Evolutionary conservation across 768 basidiomycete species (phyloP).

Genomic region (Butyriboletus loyo): DNA sequence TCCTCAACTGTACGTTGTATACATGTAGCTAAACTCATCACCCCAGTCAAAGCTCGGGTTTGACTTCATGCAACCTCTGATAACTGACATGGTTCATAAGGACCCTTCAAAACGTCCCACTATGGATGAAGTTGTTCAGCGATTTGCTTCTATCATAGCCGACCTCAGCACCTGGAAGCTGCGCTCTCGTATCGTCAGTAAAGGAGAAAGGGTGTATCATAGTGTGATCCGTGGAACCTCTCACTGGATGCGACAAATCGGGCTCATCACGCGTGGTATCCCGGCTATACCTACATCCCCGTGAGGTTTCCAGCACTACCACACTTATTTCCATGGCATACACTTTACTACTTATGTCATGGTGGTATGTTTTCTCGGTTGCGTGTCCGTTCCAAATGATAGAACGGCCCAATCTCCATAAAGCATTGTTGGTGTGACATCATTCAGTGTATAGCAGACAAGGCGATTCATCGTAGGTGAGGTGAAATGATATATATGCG

Average conservation of each 20-base stretch:
- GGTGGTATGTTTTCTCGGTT: background rate
- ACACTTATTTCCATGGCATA: background rate
- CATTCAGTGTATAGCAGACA: too few relatives aligned
- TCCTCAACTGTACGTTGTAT: too few relatives aligned
- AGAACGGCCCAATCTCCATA: too few relatives aligned
- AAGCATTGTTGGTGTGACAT: too few relatives aligned
- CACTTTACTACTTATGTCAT: background rate
- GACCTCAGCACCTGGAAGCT: slow-evolving; percentile 23
- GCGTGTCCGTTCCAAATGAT: background rate
- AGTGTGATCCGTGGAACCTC: slow-evolving; percentile 1
- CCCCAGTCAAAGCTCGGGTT: slow-evolving; percentile 6
- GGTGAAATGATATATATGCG: too few relatives aligned
- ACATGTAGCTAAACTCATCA: background rate
- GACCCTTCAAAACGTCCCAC: slow-evolving; percentile 38
- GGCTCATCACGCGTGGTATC: slow-evolving; percentile 9
- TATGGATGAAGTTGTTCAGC: slow-evolving; percentile 34
- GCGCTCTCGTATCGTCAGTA: slow-evolving; percentile 26
- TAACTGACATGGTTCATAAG: slow-evolving; percentile 37
- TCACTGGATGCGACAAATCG: slow-evolving; percentile 25
- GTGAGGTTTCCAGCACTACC: background rate
- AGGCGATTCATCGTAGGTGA: too few relatives aligned
- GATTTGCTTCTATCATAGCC: slow-evolving; percentile 24
- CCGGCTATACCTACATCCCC: slow-evolving; percentile 16
- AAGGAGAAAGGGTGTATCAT: background rate
- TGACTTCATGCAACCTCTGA: slow-evolving; percentile 33